These are phyloP conservation scores for Raphanus sativus DNA, from an alignment of 345 rosid species.

Conservation along the genomic window DNA sequence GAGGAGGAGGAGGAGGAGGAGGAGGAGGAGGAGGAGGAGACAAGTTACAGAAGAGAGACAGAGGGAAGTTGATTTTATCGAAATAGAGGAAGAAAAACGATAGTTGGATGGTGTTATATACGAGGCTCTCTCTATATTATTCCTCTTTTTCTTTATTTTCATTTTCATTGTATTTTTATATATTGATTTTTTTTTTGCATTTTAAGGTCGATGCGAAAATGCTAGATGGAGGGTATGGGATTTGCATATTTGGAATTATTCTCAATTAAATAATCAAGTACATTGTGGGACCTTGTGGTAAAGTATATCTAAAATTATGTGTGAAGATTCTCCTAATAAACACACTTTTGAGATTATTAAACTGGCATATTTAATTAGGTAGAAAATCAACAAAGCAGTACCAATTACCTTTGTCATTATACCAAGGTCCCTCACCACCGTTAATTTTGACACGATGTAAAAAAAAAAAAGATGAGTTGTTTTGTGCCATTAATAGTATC, in stretches of 20 bases:
- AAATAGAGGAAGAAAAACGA: slow-evolving; percentile 13
- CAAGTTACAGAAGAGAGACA: slow-evolving; percentile 26
- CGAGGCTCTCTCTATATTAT: slow-evolving; percentile 25
- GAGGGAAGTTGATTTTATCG: slow-evolving; percentile 31
- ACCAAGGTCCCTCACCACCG: not conserved
- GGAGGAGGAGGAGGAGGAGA: slow-evolving; percentile 24
- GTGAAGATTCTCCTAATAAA: slow-evolving; percentile 24
- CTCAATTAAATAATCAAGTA: not conserved
- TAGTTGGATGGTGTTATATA: slow-evolving; percentile 28
- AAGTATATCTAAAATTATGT: slow-evolving; percentile 2
- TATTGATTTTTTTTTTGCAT: too few relatives aligned
- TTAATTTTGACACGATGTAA: not conserved
- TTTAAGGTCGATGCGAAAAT: too few relatives aligned
- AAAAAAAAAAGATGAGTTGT: not conserved
- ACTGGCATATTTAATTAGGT: slow-evolving; percentile 5
- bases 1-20: too few relatives aligned
- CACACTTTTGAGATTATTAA: not conserved
- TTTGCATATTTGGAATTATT: slow-evolving; percentile 7
- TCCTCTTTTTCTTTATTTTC: not conserved
- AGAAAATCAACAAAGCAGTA: not conserved
- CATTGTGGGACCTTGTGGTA: slow-evolving; percentile 24
- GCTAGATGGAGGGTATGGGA: not conserved
- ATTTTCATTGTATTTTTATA: too few relatives aligned
- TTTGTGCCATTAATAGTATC: not conserved
- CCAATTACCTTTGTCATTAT: not conserved